Evolutionary conservation across 2,329 filamentous ascomycete species (phyloP), one percentile per base, ranked within the genome.

Genomic region (Colletotrichum sansevieriae): DNA sequence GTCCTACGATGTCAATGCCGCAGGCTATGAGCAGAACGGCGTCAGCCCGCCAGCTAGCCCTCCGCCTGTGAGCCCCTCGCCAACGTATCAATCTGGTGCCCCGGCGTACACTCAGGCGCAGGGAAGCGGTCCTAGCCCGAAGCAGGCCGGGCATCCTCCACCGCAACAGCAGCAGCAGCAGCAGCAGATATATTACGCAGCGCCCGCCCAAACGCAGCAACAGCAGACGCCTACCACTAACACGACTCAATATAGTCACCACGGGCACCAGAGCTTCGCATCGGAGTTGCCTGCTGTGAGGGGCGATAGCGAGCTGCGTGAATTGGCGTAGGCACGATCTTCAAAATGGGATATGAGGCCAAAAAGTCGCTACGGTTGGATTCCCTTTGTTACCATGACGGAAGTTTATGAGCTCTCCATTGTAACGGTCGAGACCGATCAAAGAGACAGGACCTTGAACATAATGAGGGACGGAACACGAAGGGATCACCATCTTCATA

Each of bases 201-300:
- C 61, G 13, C 37, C 59, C 4, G 18, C 52, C 22, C 51, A 57
- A 44, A 41, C 44, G 15, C 37, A 43, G 33, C 69, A 33, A 25
- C 65, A 67, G 44, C 55, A 52, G n/a, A 59, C 55, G 11, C 33
- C 55, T 15, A 59, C 37, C 9, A 59, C 54, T 44, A 47, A 20
- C 15, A 43, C 37, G 9, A 15, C 70, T 47, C 29, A 29, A 29
- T 29, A 29, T 29, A 8, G 7, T 9, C n/a, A 51, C 49, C 20
- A 69, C 18, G 47, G 47, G n/a, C 68, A 69, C 33, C 49, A 63
- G 6, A 47, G 70, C 51, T 39, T 35, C 63, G 37, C 71, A 39
- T 71, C 73, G 1, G 78, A 80, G 72, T 70, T 80, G 74, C 71
- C 77, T 22, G 71, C 74, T 18, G 65, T 74, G 47, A 75, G 74